phyloP scores from a whole-genome alignment of 331 rosid genomes.

The Spiraea crenata region DNA sequence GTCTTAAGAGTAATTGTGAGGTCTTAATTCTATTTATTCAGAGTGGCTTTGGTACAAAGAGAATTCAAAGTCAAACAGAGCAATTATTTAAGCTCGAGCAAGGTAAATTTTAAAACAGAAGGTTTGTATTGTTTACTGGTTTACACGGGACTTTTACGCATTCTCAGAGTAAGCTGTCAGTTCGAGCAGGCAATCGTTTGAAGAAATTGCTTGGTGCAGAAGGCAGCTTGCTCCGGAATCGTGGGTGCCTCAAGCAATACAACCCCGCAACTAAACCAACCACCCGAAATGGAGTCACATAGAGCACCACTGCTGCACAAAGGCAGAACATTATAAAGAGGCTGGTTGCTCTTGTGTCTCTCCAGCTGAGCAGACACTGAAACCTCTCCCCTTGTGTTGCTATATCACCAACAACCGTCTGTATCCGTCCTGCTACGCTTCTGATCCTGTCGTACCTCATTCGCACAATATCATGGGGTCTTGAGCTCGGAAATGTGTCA shows the following conservation, averaged over 20 bases:
- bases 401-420: constrained; percentile 85
- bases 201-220: constrained; percentile 85
- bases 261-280: constrained; percentile 65
- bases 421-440: constrained; percentile 89
- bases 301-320: constrained; percentile 62
- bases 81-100: constrained; percentile 17
- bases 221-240: constrained; percentile 77
- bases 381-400: constrained; percentile 92
- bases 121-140: neutral
- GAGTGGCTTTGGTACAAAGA: neutral
- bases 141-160: neutral
- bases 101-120: neutral
- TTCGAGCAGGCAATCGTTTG: constrained; percentile 72
- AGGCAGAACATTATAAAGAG: constrained; percentile 66
- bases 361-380: constrained; percentile 82
- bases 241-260: constrained; percentile 73
- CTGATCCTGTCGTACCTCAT: constrained; percentile 85
- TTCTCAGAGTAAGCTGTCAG: constrained; percentile 68
- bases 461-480: constrained; percentile 58
- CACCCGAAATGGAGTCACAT: constrained; percentile 65
- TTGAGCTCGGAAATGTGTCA: constrained; percentile 84
- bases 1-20: neutral
- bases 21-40: too few relatives aligned
- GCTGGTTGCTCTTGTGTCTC: constrained; percentile 89
- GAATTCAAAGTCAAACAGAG: neutral